Conservation (phyloP, 345 rosid genomes). For the Litchi chinensis region DNA sequence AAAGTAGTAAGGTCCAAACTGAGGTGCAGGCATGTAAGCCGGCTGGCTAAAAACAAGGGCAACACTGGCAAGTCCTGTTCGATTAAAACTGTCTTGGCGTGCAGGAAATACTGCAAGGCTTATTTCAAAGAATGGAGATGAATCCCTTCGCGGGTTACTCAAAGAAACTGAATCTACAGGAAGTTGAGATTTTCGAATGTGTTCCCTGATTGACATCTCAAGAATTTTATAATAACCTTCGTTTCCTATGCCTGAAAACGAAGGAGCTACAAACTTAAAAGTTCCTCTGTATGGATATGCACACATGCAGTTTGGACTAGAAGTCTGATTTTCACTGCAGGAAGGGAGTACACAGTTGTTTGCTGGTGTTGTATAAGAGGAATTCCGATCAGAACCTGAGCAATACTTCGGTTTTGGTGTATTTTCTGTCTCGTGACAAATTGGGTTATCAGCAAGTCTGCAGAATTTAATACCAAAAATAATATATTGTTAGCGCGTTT, state of each 20-base stretch:
- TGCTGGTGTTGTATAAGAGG: slow-evolving; percentile 41
- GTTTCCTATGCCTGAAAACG: slow-evolving; percentile 60
- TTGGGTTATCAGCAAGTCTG: slow-evolving; percentile 71
- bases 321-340: slow-evolving; percentile 37
- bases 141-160: slow-evolving; percentile 52
- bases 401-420: slow-evolving; percentile 33
- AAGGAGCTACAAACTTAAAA: slow-evolving; percentile 54
- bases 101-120: slow-evolving; percentile 54
- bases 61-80: slow-evolving; percentile 37
- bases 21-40: neutral
- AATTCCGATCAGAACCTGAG: slow-evolving; percentile 15
- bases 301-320: slow-evolving; percentile 69
- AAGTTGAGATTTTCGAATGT: slow-evolving; percentile 33
- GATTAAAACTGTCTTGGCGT: slow-evolving; percentile 41
- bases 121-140: slow-evolving; percentile 41
- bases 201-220: slow-evolving; percentile 21
- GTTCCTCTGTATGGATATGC: slow-evolving; percentile 61
- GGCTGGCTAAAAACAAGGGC: slow-evolving; percentile 57
- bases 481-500: neutral
- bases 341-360: slow-evolving; percentile 38
- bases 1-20: slow-evolving; percentile 66
- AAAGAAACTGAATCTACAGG: slow-evolving; percentile 62
- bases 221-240: slow-evolving; percentile 33
- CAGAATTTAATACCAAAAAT: neutral
- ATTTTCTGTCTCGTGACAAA: slow-evolving; percentile 48